Evolutionary conservation across 2,329 filamentous ascomycete species (phyloP).

Genomic region (Dactylellina haptotyla): DNA sequence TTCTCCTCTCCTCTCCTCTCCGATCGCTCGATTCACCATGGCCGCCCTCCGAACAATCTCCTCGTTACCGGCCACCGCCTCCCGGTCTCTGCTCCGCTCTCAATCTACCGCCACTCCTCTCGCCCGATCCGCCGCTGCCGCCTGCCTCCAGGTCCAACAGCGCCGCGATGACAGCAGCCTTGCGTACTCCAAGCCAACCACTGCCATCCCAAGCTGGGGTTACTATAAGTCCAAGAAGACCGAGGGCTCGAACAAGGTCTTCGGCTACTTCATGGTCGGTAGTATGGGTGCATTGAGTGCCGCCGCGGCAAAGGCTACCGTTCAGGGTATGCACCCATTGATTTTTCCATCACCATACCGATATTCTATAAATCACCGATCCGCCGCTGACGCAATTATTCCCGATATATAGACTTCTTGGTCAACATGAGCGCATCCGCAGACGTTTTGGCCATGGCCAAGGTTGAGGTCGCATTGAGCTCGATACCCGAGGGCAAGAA

Average conservation of each 20-base stretch:
- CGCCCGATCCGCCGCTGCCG: constrained; percentile 38
- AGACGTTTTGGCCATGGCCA: constrained; percentile 98
- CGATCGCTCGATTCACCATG: constrained; percentile 23
- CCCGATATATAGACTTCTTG: constrained; percentile 80
- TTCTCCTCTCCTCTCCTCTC: constrained; percentile 26
- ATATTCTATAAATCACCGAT: neutral
- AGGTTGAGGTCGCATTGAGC: constrained; percentile 95
- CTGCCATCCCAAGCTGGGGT: constrained; percentile 86
- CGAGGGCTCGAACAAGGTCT: constrained; percentile 81
- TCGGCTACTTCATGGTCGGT: constrained; percentile 98
- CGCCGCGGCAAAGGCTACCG: constrained; percentile 94
- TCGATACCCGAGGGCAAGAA: constrained; percentile 99
- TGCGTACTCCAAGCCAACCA: constrained; percentile 65
- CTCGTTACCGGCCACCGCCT: constrained; percentile 50
- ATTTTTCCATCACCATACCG: constrained; percentile 7
- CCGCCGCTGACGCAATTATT: constrained; percentile 54
- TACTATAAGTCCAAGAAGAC: constrained; percentile 80
- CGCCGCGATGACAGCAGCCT: constrained; percentile 60
- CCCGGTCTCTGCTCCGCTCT: constrained; percentile 52
- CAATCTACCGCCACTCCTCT: constrained; percentile 39
- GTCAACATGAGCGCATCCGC: constrained; percentile 99
- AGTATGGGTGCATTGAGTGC: constrained; percentile 91
- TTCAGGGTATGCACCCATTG: constrained; percentile 78
- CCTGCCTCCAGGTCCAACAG: constrained; percentile 45
- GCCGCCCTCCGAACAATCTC: constrained; percentile 44